Conservation (phyloP, 352 stramenopile genomes). For the Phytophthora pistaciae region DNA sequence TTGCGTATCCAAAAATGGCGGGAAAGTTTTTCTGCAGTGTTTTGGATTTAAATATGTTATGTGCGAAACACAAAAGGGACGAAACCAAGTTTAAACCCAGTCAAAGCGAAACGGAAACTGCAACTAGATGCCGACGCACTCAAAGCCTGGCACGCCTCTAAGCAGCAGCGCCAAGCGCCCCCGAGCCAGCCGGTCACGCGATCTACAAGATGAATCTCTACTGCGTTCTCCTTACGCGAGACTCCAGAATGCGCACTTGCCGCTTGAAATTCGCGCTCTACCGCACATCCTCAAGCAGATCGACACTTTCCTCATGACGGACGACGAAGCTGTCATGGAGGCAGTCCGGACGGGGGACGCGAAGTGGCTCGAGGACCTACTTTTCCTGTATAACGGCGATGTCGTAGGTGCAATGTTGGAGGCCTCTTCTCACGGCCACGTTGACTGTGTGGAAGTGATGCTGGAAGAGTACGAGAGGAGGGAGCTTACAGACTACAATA, state of each 20-base stretch:
- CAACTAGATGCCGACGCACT: too few species aligned
- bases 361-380: background rate
- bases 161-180: background rate
- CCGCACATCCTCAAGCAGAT: background rate
- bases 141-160: too few species aligned
- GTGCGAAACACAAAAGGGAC: too few species aligned
- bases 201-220: background rate
- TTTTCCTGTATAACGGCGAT: background rate
- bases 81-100: too few species aligned
- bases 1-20: background rate
- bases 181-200: too few species aligned
- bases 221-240: background rate
- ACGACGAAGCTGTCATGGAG: background rate
- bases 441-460: background rate
- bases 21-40: too few species aligned
- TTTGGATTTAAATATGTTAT: too few species aligned
- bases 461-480: background rate
- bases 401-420: background rate
- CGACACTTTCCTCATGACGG: conserved; percentile 1
- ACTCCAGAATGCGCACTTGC: background rate
- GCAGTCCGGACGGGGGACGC: background rate
- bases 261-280: background rate
- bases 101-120: too few species aligned
- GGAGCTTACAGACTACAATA: background rate
- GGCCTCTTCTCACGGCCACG: background rate